These are phyloP conservation scores for Bruguiera parviflora DNA, from an alignment of 345 rosid genomes.

Conservation along the genomic window DNA sequence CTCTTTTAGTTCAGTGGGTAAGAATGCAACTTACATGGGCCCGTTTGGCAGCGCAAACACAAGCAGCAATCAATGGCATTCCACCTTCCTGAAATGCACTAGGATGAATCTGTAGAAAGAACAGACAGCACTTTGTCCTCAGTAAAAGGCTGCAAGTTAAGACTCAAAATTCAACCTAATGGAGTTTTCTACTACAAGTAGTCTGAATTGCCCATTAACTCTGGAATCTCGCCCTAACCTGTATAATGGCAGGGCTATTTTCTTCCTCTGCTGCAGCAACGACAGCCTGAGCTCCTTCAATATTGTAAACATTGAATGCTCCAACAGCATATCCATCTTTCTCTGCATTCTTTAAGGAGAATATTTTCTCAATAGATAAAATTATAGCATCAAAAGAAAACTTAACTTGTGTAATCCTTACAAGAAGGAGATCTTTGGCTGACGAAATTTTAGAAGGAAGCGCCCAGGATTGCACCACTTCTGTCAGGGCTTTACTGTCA, in stretches of 20 bases:
- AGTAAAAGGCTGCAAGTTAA: not conserved
- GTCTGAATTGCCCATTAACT: not conserved
- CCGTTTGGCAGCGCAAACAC: constrained; percentile 78
- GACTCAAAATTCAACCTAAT: not conserved
- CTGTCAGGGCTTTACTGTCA: constrained; percentile 66
- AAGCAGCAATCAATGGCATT: constrained; percentile 72
- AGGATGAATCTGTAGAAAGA: constrained; percentile 72
- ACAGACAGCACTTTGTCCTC: not conserved
- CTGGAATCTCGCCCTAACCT: constrained; percentile 41
- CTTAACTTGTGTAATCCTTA: constrained; percentile 25
- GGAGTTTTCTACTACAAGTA: no score
- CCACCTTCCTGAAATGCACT: constrained; percentile 84
- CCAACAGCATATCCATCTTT: constrained; percentile 90
- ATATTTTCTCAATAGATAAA: constrained; percentile 28
- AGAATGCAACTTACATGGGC: constrained; percentile 60
- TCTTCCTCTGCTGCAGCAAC: constrained; percentile 96
- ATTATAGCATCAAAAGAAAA: constrained; percentile 2
- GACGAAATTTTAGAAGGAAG: constrained; percentile 54
- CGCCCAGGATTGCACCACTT: constrained; percentile 90
- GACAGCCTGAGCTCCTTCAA: constrained; percentile 95
- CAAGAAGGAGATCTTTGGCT: constrained; percentile 68
- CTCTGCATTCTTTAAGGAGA: constrained; percentile 63
- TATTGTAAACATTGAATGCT: constrained; percentile 91
- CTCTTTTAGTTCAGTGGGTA: not conserved
- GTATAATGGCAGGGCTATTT: constrained; percentile 90